Base-by-base conservation (phyloP, 495 filamentous ascomycete species). In the Hyphodiscus hymeniophilus region DNA sequence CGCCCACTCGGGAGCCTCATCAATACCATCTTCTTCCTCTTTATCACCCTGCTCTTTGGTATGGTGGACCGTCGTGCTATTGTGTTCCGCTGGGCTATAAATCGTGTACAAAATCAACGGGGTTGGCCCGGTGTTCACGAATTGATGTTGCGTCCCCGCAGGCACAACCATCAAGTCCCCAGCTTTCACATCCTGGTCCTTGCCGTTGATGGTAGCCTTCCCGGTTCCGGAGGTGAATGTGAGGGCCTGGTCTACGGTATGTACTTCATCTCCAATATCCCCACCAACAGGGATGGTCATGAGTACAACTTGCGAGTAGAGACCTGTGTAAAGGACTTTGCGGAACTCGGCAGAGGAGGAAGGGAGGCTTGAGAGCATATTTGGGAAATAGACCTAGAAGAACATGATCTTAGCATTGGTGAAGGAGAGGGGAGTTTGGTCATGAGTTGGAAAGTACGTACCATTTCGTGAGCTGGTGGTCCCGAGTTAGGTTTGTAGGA, bases 111-210 rank as follows among this genome's bases (percentile, higher is more conserved):
- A 60, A 45, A 79, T 75, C 54, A 80, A 55, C 11, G 74, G 69
- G 18, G 61, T 63, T 6, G 66, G 59, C 2, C 74, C 76, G 16
- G 65, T 76, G 51, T 80, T 82, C n/a, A 81, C 60, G 53, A 84
- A 82, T 55, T 82, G 77, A 56, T 84, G 80, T 61, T 81, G 74
- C 10, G 79, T 81, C 0, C 79, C 78, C 0, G 79, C 79, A 0
- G 80, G 79, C 5, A 84, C 79, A 35, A 81, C 70, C 46, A 82
- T 74, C 46, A 82, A 68, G 51, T 81, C 79, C 22, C 74, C 72
- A 1, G 76, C 75, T 40, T 73, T 70, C 42, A 82, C 65, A 26
- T 69, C 62, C 39, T 81, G 75, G 41, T 82, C 76, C 39, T 74
- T 71, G 16, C 77, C 76, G 20, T 70, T 73, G 3, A 82, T 73